A percentile compares a stretch with the other conserved stretches of the same genome.
phyloP scores from a whole-genome alignment of 495 filamentous ascomycete genomes.

The Massariosphaeria phaeospora region DNA sequence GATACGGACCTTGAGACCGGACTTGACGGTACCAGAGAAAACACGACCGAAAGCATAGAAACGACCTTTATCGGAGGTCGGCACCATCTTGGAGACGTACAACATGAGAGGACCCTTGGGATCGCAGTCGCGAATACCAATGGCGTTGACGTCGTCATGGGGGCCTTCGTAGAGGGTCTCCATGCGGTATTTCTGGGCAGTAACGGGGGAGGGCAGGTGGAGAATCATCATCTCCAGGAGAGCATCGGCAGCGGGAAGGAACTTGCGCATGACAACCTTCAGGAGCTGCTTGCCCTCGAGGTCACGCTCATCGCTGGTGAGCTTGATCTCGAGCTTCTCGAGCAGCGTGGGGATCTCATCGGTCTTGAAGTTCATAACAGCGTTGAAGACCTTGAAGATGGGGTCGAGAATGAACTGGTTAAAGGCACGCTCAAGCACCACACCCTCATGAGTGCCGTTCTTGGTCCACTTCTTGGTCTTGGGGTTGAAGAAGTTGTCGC shows the following conservation, averaged over 20 bases:
- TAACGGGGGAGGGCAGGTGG: slow-evolving; percentile 92
- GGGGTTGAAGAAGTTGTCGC: slow-evolving; percentile 99
- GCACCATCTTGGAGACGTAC: slow-evolving; percentile 99
- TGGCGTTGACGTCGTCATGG: slow-evolving; percentile 80
- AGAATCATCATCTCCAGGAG: slow-evolving; percentile 99
- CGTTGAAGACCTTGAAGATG: slow-evolving; percentile 96
- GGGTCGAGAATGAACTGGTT: slow-evolving; percentile 98
- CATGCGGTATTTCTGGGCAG: slow-evolving; percentile 94
- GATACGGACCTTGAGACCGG: slow-evolving; percentile 99
- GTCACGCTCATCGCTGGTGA: slow-evolving; percentile 77
- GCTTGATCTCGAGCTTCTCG: slow-evolving; percentile 89
- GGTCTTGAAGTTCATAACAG: slow-evolving; percentile 98
- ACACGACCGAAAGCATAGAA: slow-evolving; percentile 99
- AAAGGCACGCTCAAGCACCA: slow-evolving; percentile 94
- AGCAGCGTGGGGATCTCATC: slow-evolving; percentile 80
- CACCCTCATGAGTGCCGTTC: slow-evolving; percentile 69
- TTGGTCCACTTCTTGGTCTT: slow-evolving; percentile 99
- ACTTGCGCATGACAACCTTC: slow-evolving; percentile 97
- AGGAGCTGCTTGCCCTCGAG: slow-evolving; percentile 95
- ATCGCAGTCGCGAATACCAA: slow-evolving; percentile 97
- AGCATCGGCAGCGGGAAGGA: slow-evolving; percentile 95
- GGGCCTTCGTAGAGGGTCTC: slow-evolving; percentile 99
- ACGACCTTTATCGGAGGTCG: slow-evolving; percentile 98
- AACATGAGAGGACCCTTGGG: slow-evolving; percentile 98
- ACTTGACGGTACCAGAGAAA: slow-evolving; percentile 94